Evolutionary conservation across 108 stramenopile genomes (phyloP).

Genomic region (Phaeodactylum tricornutum): DNA sequence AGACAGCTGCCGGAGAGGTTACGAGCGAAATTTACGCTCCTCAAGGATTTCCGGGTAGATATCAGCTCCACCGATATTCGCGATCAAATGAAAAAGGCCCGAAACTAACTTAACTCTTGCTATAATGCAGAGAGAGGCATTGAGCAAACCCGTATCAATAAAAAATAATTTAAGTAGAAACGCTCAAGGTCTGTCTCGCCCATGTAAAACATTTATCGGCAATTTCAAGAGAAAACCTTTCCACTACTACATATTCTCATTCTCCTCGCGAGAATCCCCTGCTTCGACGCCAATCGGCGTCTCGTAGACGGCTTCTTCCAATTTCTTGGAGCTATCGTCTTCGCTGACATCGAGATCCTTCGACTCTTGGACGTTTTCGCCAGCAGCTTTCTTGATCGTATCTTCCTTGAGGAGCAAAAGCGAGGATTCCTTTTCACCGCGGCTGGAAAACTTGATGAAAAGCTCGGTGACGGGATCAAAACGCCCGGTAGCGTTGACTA

Average conservation of each 20-base stretch:
- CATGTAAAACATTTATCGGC: no score
- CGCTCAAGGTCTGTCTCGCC: no score
- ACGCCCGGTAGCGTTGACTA: constrained; percentile 16
- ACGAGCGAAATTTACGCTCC: constrained; percentile 49
- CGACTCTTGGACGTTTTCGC: not conserved
- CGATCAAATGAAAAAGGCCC: no score
- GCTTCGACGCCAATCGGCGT: no score
- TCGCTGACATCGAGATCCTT: not conserved
- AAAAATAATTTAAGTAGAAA: no score
- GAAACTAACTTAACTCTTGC: no score
- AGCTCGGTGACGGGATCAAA: constrained; percentile 16
- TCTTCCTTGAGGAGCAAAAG: constrained; percentile 1
- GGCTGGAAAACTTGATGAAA: not conserved
- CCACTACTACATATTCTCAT: no score
- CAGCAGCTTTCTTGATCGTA: not conserved
- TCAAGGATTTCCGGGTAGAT: constrained; percentile 69
- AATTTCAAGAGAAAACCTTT: no score
- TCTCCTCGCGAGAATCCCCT: no score
- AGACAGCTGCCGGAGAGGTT: constrained; percentile 38
- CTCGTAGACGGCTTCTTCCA: not conserved
- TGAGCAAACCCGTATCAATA: no score
- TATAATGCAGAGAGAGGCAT: no score
- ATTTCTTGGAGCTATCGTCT: not conserved
- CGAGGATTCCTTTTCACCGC: not conserved
- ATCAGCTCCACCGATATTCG: constrained; percentile 65